Evolutionary conservation across 441 rosid genomes (phyloP), one percentile per base, ranked within the genome.

Genomic region (Aquilaria agallochum): DNA sequence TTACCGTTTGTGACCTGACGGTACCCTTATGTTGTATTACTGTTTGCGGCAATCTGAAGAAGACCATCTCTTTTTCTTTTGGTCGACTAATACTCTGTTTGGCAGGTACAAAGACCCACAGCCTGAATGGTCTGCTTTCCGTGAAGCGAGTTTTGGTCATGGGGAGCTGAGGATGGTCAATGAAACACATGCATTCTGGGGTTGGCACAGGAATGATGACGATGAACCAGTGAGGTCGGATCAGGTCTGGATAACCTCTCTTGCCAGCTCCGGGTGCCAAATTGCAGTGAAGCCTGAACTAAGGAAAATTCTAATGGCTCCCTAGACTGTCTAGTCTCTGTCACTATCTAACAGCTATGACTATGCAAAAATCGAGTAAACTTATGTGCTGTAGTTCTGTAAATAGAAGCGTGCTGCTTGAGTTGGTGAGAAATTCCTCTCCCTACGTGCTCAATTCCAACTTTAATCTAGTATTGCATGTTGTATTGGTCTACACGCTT

Each of bases 91-190:
- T 20, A 20, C 1, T 20, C 27, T 20, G 50, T 42, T 50, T 75
- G 53, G n/a, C 80, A 95, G 99, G 56, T 95, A 87, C 76, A 72
- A 59, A 61, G 50, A 83, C 58, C 99, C 97, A 14, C 79, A 66
- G 30, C 97, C 99, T 31, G 84, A 78, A 60, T 95, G 99, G 99
- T 95, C 97, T 11, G 86, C 80, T 46, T 94, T 94, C 76, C 96
- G 96, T 6, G 99, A 95, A 84, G 97, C 96, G 70, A 95, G 99
- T 76, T 95, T 95, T 68, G 99, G 99, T 53, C 97, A 95, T 52
- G 97, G 99, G 0, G 96, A 91, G 78, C 85, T 95, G 64, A 76
- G 75, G 75, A 64, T 95, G 59, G 82, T 76, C 58, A 95, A 95
- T 69, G 74, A 94, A 68, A 87, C 84, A 34, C 97, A 95, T 65